A percentile compares a stretch with the other conserved stretches of the same genome.
Evolutionary conservation across 495 filamentous ascomycete species (phyloP).

Genomic region (Tuber umbilicatum): DNA sequence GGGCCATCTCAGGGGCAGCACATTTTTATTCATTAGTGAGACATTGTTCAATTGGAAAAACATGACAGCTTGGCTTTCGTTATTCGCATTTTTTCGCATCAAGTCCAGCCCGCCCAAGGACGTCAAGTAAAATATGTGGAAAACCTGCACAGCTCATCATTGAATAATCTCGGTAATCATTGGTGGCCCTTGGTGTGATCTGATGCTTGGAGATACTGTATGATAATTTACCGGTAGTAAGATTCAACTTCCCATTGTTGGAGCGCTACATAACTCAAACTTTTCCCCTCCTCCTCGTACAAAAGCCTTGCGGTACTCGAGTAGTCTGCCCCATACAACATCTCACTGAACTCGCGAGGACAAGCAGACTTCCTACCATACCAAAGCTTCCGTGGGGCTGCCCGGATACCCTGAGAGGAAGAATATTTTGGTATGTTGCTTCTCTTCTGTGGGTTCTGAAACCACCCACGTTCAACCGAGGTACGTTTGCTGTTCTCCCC

Average conservation of each 20-base stretch:
- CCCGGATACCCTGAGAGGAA: background rate
- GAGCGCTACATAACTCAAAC: background rate
- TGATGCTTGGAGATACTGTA: too few species aligned
- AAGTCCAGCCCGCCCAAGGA: background rate
- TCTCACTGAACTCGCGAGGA: background rate
- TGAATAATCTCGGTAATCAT: background rate
- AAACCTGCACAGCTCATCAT: background rate
- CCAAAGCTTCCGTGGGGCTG: background rate
- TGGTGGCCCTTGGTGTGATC: background rate
- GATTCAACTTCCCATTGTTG: background rate
- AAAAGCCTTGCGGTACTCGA: too few species aligned
- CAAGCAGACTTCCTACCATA: background rate
- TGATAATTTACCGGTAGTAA: too few species aligned
- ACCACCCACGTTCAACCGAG: background rate
- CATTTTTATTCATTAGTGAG: background rate
- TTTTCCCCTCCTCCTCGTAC: background rate
- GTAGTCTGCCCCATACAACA: background rate
- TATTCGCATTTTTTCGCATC: background rate
- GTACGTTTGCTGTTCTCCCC: background rate
- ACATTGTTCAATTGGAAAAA: background rate
- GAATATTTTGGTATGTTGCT: background rate
- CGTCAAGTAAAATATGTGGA: background rate
- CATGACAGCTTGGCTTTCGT: background rate
- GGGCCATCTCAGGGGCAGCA: constrained; percentile 15
- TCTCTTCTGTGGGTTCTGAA: background rate